Percentiles rank a stretch among this genome's conserved stretches.
Conservation (phyloP, 345 rosid genomes). For the Cardamine resedifolia region DNA sequence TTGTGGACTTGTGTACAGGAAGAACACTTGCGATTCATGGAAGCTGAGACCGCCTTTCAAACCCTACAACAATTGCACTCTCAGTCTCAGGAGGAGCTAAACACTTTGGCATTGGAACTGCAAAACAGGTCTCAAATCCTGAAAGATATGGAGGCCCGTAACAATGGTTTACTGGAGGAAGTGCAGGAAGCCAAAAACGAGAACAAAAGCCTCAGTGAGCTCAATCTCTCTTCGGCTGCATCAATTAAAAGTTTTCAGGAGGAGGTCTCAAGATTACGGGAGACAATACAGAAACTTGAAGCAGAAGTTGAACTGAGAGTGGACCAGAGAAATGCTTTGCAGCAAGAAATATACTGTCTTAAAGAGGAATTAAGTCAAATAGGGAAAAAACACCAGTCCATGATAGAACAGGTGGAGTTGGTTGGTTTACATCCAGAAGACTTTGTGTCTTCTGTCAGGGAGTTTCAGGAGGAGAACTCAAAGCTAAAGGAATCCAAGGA, state of each 20-base stretch:
- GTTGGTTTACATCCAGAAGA: slow-evolving; percentile 60
- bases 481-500: slow-evolving; percentile 55
- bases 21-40: slow-evolving; percentile 79
- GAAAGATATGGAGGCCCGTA: slow-evolving; percentile 65
- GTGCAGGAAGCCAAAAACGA: slow-evolving; percentile 54
- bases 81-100: slow-evolving; percentile 94
- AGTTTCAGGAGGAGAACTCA: slow-evolving; percentile 61
- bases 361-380: slow-evolving; percentile 85
- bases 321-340: slow-evolving; percentile 92
- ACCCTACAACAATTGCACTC: slow-evolving; percentile 92
- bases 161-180: slow-evolving; percentile 57
- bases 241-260: slow-evolving; percentile 66
- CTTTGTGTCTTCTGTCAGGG: slow-evolving; percentile 66
- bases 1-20: slow-evolving; percentile 87
- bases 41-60: slow-evolving; percentile 99
- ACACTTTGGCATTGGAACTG: slow-evolving; percentile 63
- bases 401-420: slow-evolving; percentile 70
- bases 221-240: slow-evolving; percentile 68
- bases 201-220: slow-evolving; percentile 59
- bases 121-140: slow-evolving; percentile 57
- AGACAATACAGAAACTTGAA: slow-evolving; percentile 79
- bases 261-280: slow-evolving; percentile 64
- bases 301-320: slow-evolving; percentile 86
- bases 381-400: slow-evolving; percentile 59
- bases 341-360: slow-evolving; percentile 95